Evolutionary conservation across 257 asterid genomes (phyloP).

Genomic region (Capsicum chinense): DNA sequence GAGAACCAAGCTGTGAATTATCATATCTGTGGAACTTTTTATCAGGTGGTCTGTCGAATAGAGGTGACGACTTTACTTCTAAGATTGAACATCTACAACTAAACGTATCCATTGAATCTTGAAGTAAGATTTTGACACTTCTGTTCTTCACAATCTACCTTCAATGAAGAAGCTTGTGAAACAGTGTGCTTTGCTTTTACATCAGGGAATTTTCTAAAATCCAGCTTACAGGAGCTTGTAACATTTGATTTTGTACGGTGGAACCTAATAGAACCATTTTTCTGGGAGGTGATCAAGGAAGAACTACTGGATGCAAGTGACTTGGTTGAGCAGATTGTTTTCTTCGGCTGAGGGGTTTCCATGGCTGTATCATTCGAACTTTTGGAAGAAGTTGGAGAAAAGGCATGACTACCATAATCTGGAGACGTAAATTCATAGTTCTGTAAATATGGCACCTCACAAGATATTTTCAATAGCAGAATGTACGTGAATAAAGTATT

Average conservation of each 20-base stretch:
- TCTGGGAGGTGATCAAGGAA: constrained; percentile 45
- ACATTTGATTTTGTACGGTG: constrained; percentile 46
- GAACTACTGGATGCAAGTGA: constrained; percentile 46
- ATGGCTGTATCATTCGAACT: constrained; percentile 33
- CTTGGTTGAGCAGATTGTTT: constrained; percentile 32
- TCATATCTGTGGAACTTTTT: constrained; percentile 13
- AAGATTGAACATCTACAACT: constrained; percentile 27
- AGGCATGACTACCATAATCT: constrained; percentile 50
- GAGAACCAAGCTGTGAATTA: constrained; percentile 40
- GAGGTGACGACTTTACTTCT: constrained; percentile 31
- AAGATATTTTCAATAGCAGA: neutral
- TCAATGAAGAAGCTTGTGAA: constrained; percentile 9
- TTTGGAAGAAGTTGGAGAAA: constrained; percentile 41
- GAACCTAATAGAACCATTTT: constrained; percentile 39
- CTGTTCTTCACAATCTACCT: constrained; percentile 27
- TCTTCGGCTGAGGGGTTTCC: constrained; percentile 50
- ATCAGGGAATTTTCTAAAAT: constrained; percentile 34
- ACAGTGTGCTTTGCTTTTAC: constrained; percentile 30
- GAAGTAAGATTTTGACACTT: constrained; percentile 25
- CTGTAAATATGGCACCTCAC: neutral
- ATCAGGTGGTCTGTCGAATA: constrained; percentile 19
- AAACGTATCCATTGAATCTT: constrained; percentile 30
- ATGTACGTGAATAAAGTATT: neutral
- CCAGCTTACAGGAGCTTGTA: neutral
- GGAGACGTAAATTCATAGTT: constrained; percentile 32